Evolutionary conservation across 345 rosid species (phyloP).

Genomic region (Cardamine chenopodiifolia): DNA sequence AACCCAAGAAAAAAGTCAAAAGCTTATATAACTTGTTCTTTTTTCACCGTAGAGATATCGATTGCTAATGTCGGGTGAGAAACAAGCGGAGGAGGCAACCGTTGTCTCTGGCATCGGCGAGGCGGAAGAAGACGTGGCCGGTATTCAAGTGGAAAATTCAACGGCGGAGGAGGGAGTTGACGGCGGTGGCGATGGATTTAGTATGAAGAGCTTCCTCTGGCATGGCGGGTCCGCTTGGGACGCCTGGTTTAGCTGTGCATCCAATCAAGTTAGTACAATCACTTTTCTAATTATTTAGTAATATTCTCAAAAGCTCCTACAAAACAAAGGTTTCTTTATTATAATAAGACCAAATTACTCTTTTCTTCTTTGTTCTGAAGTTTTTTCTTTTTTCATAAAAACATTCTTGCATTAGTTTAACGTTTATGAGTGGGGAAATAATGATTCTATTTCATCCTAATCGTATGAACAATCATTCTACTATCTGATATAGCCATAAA

Average conservation of each 20-base stretch:
- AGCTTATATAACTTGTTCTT: neutral
- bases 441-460: neutral
- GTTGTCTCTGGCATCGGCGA: slow-evolving; percentile 47
- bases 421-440: neutral
- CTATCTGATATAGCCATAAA: no score
- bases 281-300: neutral
- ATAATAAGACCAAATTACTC: slow-evolving; percentile 50
- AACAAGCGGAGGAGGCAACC: slow-evolving; percentile 93
- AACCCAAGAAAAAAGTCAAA: neutral
- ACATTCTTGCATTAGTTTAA: slow-evolving; percentile 11
- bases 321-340: slow-evolving; percentile 24
- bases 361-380: neutral
- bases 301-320: neutral
- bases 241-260: slow-evolving; percentile 99
- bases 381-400: neutral
- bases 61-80: slow-evolving; percentile 67
- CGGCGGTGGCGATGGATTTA: slow-evolving; percentile 41
- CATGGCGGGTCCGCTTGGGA: slow-evolving; percentile 99
- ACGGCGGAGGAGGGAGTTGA: slow-evolving; percentile 36
- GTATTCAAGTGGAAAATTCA: slow-evolving; percentile 38
- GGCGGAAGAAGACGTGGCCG: slow-evolving; percentile 41
- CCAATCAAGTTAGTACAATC: slow-evolving; percentile 68
- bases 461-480: neutral
- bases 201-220: slow-evolving; percentile 78
- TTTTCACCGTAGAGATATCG: neutral